A percentile compares a stretch with the other conserved stretches of the same genome.
Conservation (phyloP, 2,329 filamentous ascomycete species). For the Davidsoniella virescens region DNA sequence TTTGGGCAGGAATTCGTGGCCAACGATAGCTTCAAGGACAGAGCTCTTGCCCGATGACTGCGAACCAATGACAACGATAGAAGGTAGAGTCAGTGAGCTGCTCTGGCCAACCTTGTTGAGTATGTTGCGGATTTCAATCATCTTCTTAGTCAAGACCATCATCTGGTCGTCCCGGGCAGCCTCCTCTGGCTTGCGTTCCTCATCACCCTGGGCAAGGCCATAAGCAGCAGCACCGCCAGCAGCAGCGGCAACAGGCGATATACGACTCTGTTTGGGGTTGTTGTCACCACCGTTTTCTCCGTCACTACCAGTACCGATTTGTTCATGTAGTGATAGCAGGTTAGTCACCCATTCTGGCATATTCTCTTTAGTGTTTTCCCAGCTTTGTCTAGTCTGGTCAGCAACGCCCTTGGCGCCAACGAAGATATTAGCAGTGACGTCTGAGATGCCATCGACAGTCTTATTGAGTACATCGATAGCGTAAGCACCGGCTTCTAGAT, state of each 20-base stretch:
- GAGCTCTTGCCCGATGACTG: conserved; percentile 98
- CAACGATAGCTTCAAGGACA: conserved; percentile 89
- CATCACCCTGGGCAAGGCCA: conserved; percentile 56
- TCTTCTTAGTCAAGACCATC: conserved; percentile 98
- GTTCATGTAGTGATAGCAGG: conserved; percentile 46
- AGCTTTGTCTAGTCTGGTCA: conserved; percentile 63
- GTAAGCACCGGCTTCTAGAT: conserved; percentile 32
- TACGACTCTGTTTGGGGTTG: conserved; percentile 43
- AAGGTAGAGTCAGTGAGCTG: conserved; percentile 71
- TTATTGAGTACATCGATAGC: conserved; percentile 51
- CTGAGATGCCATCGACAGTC: conserved; percentile 55
- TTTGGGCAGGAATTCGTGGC: conserved; percentile 93
- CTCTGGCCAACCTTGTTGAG: conserved; percentile 86
- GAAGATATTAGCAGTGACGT: conserved; percentile 52
- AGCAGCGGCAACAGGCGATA: conserved; percentile 43
- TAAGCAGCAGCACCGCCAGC: conserved; percentile 55
- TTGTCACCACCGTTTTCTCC: conserved; percentile 30
- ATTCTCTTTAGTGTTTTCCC: conserved; percentile 68
- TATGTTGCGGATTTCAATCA: conserved; percentile 95
- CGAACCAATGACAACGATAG: conserved; percentile 97
- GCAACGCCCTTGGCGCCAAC: conserved; percentile 59
- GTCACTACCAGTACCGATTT: conserved; percentile 34
- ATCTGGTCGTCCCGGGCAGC: conserved; percentile 86
- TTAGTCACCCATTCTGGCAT: conserved; percentile 63
- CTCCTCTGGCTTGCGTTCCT: conserved; percentile 48